Conservation (phyloP, 2,329 filamentous ascomycete species). For the Xylaria sp. region DNA sequence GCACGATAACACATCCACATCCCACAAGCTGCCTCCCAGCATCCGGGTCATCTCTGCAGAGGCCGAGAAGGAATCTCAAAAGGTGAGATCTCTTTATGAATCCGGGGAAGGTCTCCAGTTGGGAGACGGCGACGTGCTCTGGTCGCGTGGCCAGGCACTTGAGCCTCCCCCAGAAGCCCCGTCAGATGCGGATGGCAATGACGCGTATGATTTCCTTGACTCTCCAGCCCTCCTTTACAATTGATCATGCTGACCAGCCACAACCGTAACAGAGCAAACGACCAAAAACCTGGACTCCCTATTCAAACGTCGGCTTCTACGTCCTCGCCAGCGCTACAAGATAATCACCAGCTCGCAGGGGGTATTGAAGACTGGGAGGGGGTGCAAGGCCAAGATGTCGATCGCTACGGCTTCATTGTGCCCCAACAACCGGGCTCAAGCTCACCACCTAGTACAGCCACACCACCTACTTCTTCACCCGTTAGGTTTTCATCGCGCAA, state of each 20-base stretch:
- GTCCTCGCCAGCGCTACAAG: conserved; percentile 52
- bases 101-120: conserved; percentile 63
- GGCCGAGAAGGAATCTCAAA: conserved; percentile 72
- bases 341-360: conserved; percentile 64
- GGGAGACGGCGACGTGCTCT: conserved; percentile 63
- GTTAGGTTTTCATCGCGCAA: conserved; percentile 57
- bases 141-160: conserved; percentile 59
- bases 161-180: conserved; percentile 63
- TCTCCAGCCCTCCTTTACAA: conserved; percentile 43
- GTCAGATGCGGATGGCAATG: conserved; percentile 64
- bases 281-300: conserved; percentile 47
- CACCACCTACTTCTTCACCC: conserved; percentile 56
- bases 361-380: conserved; percentile 76
- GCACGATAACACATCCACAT: conserved; percentile 30
- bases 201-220: conserved; percentile 68
- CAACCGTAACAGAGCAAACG: conserved; percentile 45
- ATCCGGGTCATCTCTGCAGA: conserved; percentile 66
- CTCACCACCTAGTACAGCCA: conserved; percentile 50
- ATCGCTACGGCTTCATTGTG: conserved; percentile 76
- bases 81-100: conserved; percentile 74
- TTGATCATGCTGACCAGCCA: conserved; percentile 48
- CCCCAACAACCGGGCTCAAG: conserved; percentile 55
- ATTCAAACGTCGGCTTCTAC: conserved; percentile 49
- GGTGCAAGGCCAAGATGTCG: conserved; percentile 69
- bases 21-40: conserved; percentile 53